A percentile compares a stretch with the other conserved stretches of the same genome.
Evolutionary conservation across 768 basidiomycete genomes (phyloP).

Genomic region (Lactarius vividus): DNA sequence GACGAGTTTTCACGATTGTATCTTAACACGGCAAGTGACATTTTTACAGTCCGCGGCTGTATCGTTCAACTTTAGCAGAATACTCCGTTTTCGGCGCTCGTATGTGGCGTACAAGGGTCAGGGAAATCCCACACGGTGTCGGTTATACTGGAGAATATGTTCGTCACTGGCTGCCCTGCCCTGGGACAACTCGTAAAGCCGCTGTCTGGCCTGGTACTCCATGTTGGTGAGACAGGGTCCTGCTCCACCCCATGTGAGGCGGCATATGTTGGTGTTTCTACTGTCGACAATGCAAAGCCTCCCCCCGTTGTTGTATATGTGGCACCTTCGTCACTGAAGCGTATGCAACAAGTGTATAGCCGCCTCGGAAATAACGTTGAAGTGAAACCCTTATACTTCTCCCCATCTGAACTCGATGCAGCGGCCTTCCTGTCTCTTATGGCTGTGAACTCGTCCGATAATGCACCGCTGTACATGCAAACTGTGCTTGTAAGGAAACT

Average conservation of each 20-base stretch:
- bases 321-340: constrained; percentile 57
- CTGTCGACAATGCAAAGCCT: constrained; percentile 29
- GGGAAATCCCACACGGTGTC: constrained; percentile 75
- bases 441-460: constrained; percentile 60
- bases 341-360: constrained; percentile 55
- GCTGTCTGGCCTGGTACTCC: constrained; percentile 62
- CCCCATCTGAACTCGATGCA: constrained; percentile 62
- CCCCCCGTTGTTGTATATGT: constrained; percentile 51
- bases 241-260: constrained; percentile 61
- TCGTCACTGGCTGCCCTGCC: constrained; percentile 48
- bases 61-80: constrained; percentile 43
- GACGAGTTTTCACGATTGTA: constrained; percentile 46
- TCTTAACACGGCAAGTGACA: constrained; percentile 56
- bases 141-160: constrained; percentile 65
- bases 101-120: constrained; percentile 75
- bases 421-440: constrained; percentile 72
- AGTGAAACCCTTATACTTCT: constrained; percentile 55
- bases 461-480: constrained; percentile 68
- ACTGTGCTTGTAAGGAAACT: constrained; percentile 56
- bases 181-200: constrained; percentile 54
- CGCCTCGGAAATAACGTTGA: constrained; percentile 42
- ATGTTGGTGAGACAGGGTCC: constrained; percentile 66
- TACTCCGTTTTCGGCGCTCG: constrained; percentile 69
- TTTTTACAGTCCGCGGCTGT: not conserved
- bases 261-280: constrained; percentile 42